Evolutionary conservation across 805 yeast genomes (phyloP).

Genomic region (Hermanozyma aechmeae): DNA sequence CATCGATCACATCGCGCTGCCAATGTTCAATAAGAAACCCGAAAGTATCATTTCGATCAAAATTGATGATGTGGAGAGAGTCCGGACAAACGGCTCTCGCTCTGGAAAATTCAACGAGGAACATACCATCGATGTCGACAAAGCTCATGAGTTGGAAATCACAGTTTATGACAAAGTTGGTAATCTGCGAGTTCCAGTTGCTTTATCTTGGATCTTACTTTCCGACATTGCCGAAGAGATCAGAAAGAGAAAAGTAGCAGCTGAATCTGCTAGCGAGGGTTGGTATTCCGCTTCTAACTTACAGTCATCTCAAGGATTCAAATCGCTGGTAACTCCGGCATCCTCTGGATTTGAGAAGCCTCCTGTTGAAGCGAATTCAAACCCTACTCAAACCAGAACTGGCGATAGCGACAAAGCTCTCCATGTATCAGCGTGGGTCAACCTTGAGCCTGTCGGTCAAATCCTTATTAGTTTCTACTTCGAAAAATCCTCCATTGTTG

Average conservation of each 20-base stretch:
- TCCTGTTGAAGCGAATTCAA: no score
- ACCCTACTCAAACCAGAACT: no score
- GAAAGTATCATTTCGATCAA: conserved; percentile 73
- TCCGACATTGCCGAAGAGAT: conserved; percentile 92
- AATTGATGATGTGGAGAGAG: conserved; percentile 81
- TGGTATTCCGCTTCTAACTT: conserved; percentile 80
- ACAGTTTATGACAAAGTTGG: conserved; percentile 77
- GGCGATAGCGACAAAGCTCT: no score
- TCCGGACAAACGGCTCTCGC: conserved; percentile 64
- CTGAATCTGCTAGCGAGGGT: conserved; percentile 58
- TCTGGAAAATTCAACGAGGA: conserved; percentile 79
- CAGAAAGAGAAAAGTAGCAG: conserved; percentile 76
- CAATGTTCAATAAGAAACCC: conserved; percentile 67
- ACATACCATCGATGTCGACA: conserved; percentile 72
- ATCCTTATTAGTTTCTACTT: conserved; percentile 71
- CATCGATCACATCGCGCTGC: conserved; percentile 86
- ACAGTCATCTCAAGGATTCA: no score
- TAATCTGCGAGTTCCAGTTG: conserved; percentile 70
- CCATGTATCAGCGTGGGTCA: conserved; percentile 74
- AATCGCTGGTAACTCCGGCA: no score
- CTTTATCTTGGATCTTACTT: conserved; percentile 81
- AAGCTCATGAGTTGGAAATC: conserved; percentile 86
- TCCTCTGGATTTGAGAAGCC: no score
- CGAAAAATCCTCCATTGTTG: conserved; percentile 44
- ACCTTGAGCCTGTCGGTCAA: conserved; percentile 91